phyloP scores from a whole-genome alignment of 2,329 filamentous ascomycete species.

The Trichoderma afroharzianum region DNA sequence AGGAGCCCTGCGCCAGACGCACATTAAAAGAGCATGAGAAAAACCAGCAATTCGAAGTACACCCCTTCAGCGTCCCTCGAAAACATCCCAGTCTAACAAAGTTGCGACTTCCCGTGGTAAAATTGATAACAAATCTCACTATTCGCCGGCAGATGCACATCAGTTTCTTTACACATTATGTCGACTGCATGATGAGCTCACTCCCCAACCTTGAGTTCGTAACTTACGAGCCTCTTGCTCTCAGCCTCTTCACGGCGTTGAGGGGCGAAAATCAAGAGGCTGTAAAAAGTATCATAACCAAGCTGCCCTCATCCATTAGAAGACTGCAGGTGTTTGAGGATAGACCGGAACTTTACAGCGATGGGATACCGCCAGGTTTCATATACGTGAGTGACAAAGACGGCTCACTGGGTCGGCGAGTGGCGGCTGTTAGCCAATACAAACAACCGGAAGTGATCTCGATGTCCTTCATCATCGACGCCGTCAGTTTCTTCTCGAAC shows the following conservation, averaged over 20 bases:
- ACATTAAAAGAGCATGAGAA: neutral
- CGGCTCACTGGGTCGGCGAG: neutral
- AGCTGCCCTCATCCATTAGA: neutral
- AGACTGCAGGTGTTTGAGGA: neutral
- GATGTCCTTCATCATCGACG: neutral
- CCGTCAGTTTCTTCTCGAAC: neutral
- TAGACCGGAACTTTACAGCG: neutral
- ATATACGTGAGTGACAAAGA: neutral
- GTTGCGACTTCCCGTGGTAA: neutral
- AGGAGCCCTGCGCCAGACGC: neutral
- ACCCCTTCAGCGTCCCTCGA: neutral
- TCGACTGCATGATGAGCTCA: neutral
- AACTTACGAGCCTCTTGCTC: neutral
- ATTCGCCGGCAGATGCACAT: neutral
- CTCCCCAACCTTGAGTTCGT: neutral
- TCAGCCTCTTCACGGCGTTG: too few species aligned
- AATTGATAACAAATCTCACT: neutral
- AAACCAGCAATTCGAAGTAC: neutral
- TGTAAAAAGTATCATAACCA: neutral
- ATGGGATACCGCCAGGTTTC: too few species aligned
- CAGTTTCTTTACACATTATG: neutral
- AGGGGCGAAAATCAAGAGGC: neutral
- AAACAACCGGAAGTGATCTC: neutral
- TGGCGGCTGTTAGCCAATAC: neutral
- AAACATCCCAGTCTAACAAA: accelerated